Conservation (phyloP, 179 eudicot genomes). For the Sideroxylon spinosum region DNA sequence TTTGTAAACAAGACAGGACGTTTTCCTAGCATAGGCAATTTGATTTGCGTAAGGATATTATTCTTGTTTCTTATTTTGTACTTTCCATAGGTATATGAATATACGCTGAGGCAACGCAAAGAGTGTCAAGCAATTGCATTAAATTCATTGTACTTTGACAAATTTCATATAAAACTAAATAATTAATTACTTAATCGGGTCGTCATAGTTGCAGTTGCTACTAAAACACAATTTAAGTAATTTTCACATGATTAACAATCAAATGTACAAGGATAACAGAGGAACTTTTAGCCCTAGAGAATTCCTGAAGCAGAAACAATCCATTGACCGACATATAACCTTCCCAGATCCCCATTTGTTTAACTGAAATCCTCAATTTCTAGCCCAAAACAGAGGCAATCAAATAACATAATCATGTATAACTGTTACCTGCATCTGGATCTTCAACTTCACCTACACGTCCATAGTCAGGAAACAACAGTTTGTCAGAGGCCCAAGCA, state of each 20-base stretch:
- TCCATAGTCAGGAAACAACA: slow-evolving; percentile 22
- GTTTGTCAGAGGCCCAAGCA: slow-evolving; percentile 18
- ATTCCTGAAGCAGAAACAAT: background rate
- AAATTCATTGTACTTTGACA: background rate
- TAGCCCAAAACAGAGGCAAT: background rate
- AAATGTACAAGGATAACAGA: background rate
- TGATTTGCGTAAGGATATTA: no score
- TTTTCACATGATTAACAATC: background rate
- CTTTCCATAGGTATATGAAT: no score
- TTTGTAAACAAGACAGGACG: no score
- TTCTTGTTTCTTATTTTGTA: no score
- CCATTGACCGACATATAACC: background rate
- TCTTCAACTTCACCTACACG: slow-evolving; percentile 55
- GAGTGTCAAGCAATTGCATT: no score
- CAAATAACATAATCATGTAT: background rate
- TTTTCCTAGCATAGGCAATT: no score
- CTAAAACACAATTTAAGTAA: background rate
- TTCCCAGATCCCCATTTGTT: background rate
- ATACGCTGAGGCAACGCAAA: no score
- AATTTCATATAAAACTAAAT: background rate
- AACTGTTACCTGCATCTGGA: slow-evolving; percentile 85
- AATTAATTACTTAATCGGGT: background rate
- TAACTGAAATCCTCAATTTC: background rate
- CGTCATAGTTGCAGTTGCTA: background rate
- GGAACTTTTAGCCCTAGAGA: background rate